Percentiles rank a stretch among this genome's conserved stretches.
phyloP scores from a whole-genome alignment of 2,329 filamentous ascomycete genomes.

The Allantophomopsis cytisporea region DNA sequence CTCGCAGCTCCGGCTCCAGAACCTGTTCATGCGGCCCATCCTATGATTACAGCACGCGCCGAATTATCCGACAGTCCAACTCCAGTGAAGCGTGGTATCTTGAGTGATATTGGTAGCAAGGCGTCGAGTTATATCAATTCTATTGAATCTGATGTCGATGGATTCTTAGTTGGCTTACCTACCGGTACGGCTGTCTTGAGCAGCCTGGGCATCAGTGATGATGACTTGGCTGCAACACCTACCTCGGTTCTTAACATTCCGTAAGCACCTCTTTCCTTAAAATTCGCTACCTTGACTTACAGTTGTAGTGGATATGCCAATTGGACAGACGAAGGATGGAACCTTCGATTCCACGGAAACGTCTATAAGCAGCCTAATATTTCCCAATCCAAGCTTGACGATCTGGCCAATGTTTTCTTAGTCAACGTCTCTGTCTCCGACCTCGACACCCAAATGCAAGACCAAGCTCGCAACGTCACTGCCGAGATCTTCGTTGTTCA shows the following conservation, averaged over 20 bases:
- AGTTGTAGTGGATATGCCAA: constrained; percentile 48
- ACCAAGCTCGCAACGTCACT: constrained; percentile 61
- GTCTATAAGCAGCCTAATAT: constrained; percentile 71
- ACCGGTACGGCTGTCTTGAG: constrained; percentile 45
- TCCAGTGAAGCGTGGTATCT: constrained; percentile 24
- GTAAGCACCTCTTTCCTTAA: constrained; percentile 17
- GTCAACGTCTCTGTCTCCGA: constrained; percentile 47
- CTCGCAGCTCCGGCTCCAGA: constrained; percentile 12
- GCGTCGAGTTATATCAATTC: constrained; percentile 30
- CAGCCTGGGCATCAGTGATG: constrained; percentile 43
- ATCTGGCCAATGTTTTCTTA: constrained; percentile 58
- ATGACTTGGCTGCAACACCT: constrained; percentile 45
- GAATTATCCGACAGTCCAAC: constrained; percentile 23
- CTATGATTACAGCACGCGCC: constrained; percentile 32
- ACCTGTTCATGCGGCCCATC: constrained; percentile 17
- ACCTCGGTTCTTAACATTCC: constrained; percentile 62
- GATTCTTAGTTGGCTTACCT: constrained; percentile 52
- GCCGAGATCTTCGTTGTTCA: constrained; percentile 64
- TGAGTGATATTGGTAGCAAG: constrained; percentile 16
- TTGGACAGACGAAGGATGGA: constrained; percentile 68
- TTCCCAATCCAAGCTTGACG: constrained; percentile 47
- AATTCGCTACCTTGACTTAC: constrained; percentile 1
- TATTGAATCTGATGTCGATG: constrained; percentile 20
- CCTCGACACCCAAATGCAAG: constrained; percentile 43
- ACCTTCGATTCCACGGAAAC: constrained; percentile 63